phyloP scores from a whole-genome alignment of 805 yeast species.

The Candida schatavii region DNA sequence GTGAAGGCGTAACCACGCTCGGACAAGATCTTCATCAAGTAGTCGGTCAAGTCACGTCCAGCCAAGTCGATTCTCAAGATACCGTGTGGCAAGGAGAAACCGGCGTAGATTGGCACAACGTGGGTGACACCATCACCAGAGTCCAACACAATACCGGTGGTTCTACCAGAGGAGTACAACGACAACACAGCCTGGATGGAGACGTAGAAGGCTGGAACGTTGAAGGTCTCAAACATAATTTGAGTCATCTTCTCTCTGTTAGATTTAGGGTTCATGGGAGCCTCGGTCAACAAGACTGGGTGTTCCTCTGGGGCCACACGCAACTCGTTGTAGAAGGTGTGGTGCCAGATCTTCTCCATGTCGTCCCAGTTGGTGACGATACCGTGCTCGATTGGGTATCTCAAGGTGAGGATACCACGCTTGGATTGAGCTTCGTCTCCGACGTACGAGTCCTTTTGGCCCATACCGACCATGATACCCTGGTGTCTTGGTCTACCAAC shows the following conservation, averaged over 20 bases:
- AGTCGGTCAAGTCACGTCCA: slow-evolving; percentile 99
- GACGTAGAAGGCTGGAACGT: slow-evolving; percentile 99
- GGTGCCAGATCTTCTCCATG: slow-evolving; percentile 99
- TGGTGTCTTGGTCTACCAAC: slow-evolving; percentile 99
- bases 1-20: slow-evolving; percentile 99
- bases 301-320: slow-evolving; percentile 99
- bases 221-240: slow-evolving; percentile 98
- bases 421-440: slow-evolving; percentile 99
- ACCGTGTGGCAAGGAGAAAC: slow-evolving; percentile 99
- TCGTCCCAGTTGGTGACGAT: slow-evolving; percentile 99
- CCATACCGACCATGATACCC: slow-evolving; percentile 99
- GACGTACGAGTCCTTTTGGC: slow-evolving; percentile 99
- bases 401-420: slow-evolving; percentile 98
- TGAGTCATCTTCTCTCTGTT: slow-evolving; percentile 99
- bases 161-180: slow-evolving; percentile 98
- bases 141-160: slow-evolving; percentile 99
- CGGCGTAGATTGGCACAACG: slow-evolving; percentile 99
- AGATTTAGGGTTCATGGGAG: slow-evolving; percentile 99
- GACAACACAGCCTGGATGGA: slow-evolving; percentile 98
- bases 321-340: slow-evolving; percentile 99
- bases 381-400: slow-evolving; percentile 99
- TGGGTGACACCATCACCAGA: slow-evolving; percentile 99
- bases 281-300: slow-evolving; percentile 98
- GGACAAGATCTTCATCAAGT: slow-evolving; percentile 96
- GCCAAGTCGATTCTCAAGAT: slow-evolving; percentile 98